Percentiles rank a stretch among this genome's conserved stretches.
Conservation (phyloP, 2,329 filamentous ascomycete genomes). For the Clathrospora elynae region DNA sequence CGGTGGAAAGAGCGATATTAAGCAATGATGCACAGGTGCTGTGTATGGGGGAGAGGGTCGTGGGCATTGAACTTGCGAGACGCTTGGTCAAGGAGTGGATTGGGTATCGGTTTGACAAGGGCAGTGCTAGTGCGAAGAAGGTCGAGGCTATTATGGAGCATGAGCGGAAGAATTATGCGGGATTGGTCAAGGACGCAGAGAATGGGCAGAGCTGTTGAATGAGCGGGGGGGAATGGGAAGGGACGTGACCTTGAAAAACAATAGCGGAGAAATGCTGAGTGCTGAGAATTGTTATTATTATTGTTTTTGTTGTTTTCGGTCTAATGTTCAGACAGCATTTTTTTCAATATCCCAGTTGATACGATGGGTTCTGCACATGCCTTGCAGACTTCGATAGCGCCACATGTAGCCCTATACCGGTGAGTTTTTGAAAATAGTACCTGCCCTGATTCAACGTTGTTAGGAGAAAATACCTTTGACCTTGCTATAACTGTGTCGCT, state of each 20-base stretch:
- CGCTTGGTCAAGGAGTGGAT: constrained; percentile 81
- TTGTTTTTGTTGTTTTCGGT: no score
- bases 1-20: constrained; percentile 77
- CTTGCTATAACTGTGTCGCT: no score
- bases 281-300: no score
- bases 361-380: no score
- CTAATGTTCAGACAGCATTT: no score
- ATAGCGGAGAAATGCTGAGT: no score
- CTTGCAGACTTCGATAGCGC: no score
- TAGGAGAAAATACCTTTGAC: no score
- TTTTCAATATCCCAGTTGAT: no score
- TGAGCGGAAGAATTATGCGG: constrained; percentile 48
- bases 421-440: no score
- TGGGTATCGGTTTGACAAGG: constrained; percentile 77
- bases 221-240: background rate
- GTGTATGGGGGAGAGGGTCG: constrained; percentile 83
- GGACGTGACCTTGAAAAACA: background rate
- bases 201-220: constrained; percentile 7
- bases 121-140: constrained; percentile 65
- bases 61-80: constrained; percentile 79
- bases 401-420: no score
- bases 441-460: no score
- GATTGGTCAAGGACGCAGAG: constrained; percentile 21
- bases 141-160: constrained; percentile 57
- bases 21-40: constrained; percentile 88